Conservation (phyloP, 2,329 filamentous ascomycete genomes). For the Dissoconium aciculare region DNA sequence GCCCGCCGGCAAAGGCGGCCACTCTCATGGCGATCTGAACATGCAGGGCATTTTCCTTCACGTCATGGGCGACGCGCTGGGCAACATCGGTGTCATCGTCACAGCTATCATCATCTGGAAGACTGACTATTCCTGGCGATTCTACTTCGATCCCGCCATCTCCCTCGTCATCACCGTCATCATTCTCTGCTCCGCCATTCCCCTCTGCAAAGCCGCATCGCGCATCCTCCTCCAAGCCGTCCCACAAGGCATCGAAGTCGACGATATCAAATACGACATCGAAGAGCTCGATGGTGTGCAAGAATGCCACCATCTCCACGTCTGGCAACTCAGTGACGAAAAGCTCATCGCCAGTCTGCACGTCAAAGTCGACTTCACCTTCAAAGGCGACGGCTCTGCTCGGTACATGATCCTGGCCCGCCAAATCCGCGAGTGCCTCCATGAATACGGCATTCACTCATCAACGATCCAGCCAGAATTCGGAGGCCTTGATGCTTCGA, state of each 20-base stretch:
- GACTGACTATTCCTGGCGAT: slow-evolving; percentile 63
- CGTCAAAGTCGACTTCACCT: slow-evolving; percentile 79
- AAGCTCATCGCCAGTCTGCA: slow-evolving; percentile 90
- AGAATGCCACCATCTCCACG: slow-evolving; percentile 88
- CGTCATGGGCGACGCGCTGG: slow-evolving; percentile 66
- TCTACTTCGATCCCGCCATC: slow-evolving; percentile 80
- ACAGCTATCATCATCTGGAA: slow-evolving; percentile 86
- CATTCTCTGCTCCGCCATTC: slow-evolving; percentile 57
- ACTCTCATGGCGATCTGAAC: slow-evolving; percentile 79
- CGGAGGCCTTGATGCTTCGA: too few relatives aligned
- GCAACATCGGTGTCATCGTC: slow-evolving; percentile 71
- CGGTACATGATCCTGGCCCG: slow-evolving; percentile 85
- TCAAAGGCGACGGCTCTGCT: slow-evolving; percentile 57
- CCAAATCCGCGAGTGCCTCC: slow-evolving; percentile 71
- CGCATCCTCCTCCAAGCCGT: slow-evolving; percentile 91
- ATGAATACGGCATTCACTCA: slow-evolving; percentile 91
- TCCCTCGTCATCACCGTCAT: slow-evolving; percentile 84
- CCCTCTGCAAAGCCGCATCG: slow-evolving; percentile 62
- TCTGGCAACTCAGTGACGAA: slow-evolving; percentile 93
- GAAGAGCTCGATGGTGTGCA: slow-evolving; percentile 69
- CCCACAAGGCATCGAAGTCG: slow-evolving; percentile 71
- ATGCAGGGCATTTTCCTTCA: slow-evolving; percentile 66
- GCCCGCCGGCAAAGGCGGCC: slow-evolving; percentile 42
- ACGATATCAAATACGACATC: slow-evolving; percentile 87
- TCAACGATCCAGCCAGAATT: slow-evolving; percentile 95